Conservation (phyloP, 306 rosid species). For the Amphicarpaea edgeworthii region DNA sequence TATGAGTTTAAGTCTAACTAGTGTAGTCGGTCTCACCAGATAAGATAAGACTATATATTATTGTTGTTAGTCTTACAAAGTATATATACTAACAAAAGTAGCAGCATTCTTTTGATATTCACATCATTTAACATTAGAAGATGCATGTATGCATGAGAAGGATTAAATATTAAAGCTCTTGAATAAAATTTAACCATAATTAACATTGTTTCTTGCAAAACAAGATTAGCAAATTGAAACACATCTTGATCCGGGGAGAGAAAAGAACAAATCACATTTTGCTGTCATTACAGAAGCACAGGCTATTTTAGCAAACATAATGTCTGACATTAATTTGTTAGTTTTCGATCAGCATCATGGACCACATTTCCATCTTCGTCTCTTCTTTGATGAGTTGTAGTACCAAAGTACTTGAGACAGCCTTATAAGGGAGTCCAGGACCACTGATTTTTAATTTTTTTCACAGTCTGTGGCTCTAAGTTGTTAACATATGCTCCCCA, state of each 20-base stretch:
- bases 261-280: not conserved
- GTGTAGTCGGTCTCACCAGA: not conserved
- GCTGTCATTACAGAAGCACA: slow-evolving; percentile 20
- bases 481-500: slow-evolving; percentile 35
- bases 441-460: slow-evolving; percentile 51
- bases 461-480: slow-evolving; percentile 32
- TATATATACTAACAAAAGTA: not conserved
- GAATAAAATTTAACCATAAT: not conserved
- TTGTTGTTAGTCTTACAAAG: not conserved
- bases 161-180: not conserved
- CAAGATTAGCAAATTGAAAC: not conserved
- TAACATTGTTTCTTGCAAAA: not conserved
- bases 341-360: slow-evolving; percentile 45
- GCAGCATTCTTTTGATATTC: not conserved
- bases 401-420: slow-evolving; percentile 39
- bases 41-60: not conserved
- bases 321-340: slow-evolving; percentile 23
- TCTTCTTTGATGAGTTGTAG: slow-evolving; percentile 27
- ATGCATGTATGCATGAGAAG: not conserved
- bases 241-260: not conserved
- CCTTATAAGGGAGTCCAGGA: slow-evolving; percentile 39
- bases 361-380: slow-evolving; percentile 45
- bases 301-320: slow-evolving; percentile 27
- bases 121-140: not conserved
- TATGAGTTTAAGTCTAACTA: too few relatives aligned